A percentile compares a stretch with the other conserved stretches of the same genome.
Evolutionary conservation across 805 yeast species (phyloP).

Genomic region (Barnettozyma populi): DNA sequence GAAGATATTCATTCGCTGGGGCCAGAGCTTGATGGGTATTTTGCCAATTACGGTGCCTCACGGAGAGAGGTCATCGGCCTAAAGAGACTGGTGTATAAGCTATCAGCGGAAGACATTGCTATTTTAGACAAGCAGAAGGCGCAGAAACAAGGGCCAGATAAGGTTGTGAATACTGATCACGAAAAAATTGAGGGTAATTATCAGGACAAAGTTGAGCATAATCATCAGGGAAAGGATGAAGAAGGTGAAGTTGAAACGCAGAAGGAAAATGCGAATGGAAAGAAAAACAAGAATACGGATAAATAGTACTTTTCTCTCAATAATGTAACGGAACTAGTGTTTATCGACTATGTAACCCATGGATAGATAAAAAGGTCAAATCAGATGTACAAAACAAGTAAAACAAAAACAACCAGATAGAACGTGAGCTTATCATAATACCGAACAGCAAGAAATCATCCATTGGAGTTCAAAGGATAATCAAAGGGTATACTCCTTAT

Average conservation of each 20-base stretch:
- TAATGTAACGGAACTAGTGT: background rate
- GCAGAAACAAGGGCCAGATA: background rate
- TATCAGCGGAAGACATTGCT: background rate
- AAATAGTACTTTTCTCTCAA: background rate
- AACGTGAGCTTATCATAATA: background rate
- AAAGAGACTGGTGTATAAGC: background rate
- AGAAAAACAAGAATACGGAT: background rate
- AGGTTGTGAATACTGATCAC: background rate
- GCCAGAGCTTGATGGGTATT: background rate
- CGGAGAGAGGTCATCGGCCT: background rate
- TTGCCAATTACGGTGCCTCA: background rate
- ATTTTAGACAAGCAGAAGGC: background rate
- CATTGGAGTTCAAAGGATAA: background rate
- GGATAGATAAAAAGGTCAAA: background rate
- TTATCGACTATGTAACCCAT: background rate
- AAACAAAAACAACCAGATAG: background rate
- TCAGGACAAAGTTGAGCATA: background rate
- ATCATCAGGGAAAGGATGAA: background rate
- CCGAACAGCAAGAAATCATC: background rate
- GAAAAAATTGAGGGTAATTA: background rate
- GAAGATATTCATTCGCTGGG: background rate
- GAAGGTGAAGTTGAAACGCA: background rate
- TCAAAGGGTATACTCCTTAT: constrained; percentile 36
- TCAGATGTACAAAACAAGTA: background rate
- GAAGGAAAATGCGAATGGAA: background rate